A percentile compares a stretch with the other conserved stretches of the same genome.
phyloP scores from a whole-genome alignment of 176 grass and related monocot genomes.

The Eleusine coracana region DNA sequence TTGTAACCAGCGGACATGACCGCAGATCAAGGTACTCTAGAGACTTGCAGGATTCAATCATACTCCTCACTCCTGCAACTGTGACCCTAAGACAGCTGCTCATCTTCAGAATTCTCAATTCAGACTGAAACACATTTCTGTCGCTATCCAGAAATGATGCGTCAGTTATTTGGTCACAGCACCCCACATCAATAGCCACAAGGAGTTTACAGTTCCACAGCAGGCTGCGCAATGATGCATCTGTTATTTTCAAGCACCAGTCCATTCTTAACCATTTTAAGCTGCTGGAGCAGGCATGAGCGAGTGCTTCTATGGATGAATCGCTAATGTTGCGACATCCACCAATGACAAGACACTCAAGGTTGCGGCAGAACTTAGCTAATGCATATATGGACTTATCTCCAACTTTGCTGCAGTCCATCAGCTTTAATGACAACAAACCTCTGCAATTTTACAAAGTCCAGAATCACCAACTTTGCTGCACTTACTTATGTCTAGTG shows the following conservation, averaged over 20 bases:
- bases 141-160: constrained; percentile 50
- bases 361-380: constrained; percentile 67
- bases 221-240: constrained; percentile 52
- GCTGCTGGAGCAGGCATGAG: constrained; percentile 56
- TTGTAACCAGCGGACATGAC: constrained; percentile 65
- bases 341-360: constrained; percentile 71
- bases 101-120: constrained; percentile 64
- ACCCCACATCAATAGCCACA: constrained; percentile 75
- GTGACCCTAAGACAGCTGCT: constrained; percentile 55
- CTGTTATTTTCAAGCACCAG: constrained; percentile 78
- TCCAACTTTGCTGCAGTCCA: constrained; percentile 69
- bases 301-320: constrained; percentile 59
- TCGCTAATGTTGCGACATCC: constrained; percentile 72
- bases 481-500: constrained; percentile 86
- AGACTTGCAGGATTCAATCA: constrained; percentile 51
- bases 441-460: constrained; percentile 64
- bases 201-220: constrained; percentile 70
- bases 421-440: constrained; percentile 66
- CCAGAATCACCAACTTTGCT: constrained; percentile 75
- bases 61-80: constrained; percentile 34
- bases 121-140: constrained; percentile 40
- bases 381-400: constrained; percentile 66
- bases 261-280: constrained; percentile 66
- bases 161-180: constrained; percentile 70
- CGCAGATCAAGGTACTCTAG: constrained; percentile 74